phyloP scores from a whole-genome alignment of 306 rosid genomes.

The Casuarina cunninghamiana region DNA sequence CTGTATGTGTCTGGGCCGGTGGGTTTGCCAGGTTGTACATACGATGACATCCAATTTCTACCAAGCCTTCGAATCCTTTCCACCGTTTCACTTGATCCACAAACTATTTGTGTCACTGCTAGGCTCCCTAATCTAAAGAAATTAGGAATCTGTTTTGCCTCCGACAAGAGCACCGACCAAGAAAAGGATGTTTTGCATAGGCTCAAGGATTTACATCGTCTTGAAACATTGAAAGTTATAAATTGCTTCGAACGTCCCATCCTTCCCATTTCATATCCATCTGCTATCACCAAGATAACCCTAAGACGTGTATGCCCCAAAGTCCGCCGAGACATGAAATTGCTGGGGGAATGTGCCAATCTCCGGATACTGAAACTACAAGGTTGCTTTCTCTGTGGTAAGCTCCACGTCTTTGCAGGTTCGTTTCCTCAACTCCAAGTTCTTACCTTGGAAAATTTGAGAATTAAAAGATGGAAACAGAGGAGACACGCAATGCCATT shows the following conservation, averaged over 20 bases:
- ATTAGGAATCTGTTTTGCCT: background rate
- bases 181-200: background rate
- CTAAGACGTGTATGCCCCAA: background rate
- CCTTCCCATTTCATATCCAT: background rate
- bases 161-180: too few species aligned
- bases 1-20: background rate
- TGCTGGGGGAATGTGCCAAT: background rate
- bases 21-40: background rate
- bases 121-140: background rate
- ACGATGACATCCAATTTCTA: too few species aligned
- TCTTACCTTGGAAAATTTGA: background rate
- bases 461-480: background rate
- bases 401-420: too few species aligned
- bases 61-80: background rate
- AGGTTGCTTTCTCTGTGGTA: background rate
- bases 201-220: background rate
- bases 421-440: background rate
- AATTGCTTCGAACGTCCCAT: background rate
- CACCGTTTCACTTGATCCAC: background rate
- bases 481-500: background rate
- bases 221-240: background rate
- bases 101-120: background rate
- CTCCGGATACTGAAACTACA: background rate
- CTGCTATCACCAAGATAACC: background rate
- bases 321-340: background rate